Percentiles rank a stretch among this genome's conserved stretches.
phyloP scores from a whole-genome alignment of 495 filamentous ascomycete species.

The Aspergillus leporis region DNA sequence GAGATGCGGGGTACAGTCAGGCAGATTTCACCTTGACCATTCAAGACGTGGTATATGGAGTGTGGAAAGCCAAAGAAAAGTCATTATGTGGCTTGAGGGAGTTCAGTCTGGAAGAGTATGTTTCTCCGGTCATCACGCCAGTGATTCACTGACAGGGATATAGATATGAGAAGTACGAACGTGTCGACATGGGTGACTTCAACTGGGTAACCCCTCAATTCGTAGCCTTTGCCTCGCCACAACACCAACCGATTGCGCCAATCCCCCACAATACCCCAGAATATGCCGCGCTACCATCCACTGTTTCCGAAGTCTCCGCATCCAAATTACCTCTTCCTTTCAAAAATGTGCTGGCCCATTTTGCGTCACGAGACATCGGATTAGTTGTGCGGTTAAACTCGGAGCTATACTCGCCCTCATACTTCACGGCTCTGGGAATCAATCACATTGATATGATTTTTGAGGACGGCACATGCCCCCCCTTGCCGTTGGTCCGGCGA shows the following conservation, averaged over 20 bases:
- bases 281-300: conserved; percentile 70
- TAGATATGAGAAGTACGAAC: conserved; percentile 88
- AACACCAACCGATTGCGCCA: conserved; percentile 70
- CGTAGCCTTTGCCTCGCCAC: conserved; percentile 93
- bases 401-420: conserved; percentile 90
- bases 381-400: conserved; percentile 95
- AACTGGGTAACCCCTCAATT: conserved; percentile 98
- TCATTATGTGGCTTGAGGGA: conserved; percentile 81
- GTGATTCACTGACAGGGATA: conserved; percentile 22
- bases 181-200: conserved; percentile 98
- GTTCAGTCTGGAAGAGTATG: conserved; percentile 91
- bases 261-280: conserved; percentile 69
- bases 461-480: conserved; percentile 94
- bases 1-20: conserved; percentile 97
- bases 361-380: conserved; percentile 80
- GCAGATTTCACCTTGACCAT: conserved; percentile 93
- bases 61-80: conserved; percentile 98
- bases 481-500: conserved; percentile 77
- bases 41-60: conserved; percentile 96
- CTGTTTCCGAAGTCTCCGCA: conserved; percentile 61
- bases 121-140: conserved; percentile 3
- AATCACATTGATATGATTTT: conserved; percentile 99
- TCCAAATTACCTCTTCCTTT: conserved; percentile 74
- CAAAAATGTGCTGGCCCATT: conserved; percentile 93
- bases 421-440: conserved; percentile 93